These are phyloP conservation scores for Nicotiana tomentosiformis DNA, from an alignment of 257 asterid species.

Conservation along the genomic window DNA sequence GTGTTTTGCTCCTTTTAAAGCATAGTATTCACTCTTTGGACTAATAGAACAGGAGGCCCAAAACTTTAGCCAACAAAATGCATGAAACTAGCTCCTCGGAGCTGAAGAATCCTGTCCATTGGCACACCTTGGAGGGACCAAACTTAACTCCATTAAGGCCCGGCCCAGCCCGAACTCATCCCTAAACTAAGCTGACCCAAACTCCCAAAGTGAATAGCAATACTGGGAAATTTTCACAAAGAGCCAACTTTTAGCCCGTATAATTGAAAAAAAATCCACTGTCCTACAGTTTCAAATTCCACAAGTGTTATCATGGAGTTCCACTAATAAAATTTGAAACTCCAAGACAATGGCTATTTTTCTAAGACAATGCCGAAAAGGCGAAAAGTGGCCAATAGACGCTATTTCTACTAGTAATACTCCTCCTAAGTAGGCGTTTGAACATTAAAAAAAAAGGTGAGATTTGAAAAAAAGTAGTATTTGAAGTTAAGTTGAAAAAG, in stretches of 20 bases:
- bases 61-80: not conserved
- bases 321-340: not conserved
- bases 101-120: not conserved
- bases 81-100: not conserved
- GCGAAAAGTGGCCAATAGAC: not conserved
- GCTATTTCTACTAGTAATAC: not conserved
- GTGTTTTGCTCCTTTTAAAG: not conserved
- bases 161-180: no score
- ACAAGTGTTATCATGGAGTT: not conserved
- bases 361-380: not conserved
- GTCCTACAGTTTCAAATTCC: not conserved
- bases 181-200: not conserved
- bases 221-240: no score
- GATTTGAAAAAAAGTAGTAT: no score
- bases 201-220: not conserved
- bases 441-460: no score
- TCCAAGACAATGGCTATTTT: not conserved
- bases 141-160: not conserved
- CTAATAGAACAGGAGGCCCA: not conserved
- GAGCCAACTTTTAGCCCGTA: no score
- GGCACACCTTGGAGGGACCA: not conserved
- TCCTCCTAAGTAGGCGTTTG: no score
- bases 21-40: not conserved
- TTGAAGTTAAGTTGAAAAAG: no score
- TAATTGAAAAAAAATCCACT: no score